These are phyloP conservation scores for Brachypodium distachyon DNA, from an alignment of 202 grass and related monocot species.

Conservation along the genomic window DNA sequence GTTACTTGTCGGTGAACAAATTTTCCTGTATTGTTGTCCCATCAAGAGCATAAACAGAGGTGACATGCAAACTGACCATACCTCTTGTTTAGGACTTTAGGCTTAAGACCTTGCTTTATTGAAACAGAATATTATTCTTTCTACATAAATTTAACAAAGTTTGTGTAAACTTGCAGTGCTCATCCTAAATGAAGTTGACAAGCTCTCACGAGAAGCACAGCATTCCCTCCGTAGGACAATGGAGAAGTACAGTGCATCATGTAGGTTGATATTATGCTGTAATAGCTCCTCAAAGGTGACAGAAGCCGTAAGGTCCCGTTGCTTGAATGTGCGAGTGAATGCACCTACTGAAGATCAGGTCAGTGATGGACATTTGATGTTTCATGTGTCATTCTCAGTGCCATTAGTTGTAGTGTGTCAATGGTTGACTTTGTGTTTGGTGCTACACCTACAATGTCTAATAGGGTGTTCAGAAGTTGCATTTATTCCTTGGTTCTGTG, in stretches of 20 bases:
- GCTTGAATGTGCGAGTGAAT: slow-evolving; percentile 85
- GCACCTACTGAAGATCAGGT: slow-evolving; percentile 89
- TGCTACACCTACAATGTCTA: not conserved
- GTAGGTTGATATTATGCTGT: slow-evolving; percentile 88
- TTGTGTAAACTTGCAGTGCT: slow-evolving; percentile 49
- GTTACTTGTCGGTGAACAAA: not conserved
- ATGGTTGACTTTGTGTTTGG: not conserved
- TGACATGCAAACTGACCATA: not conserved
- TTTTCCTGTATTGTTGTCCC: not conserved
- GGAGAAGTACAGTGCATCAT: slow-evolving; percentile 97
- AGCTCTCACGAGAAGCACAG: slow-evolving; percentile 94
- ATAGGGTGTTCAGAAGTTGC: not conserved
- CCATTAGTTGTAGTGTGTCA: not conserved
- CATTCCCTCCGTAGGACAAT: slow-evolving; percentile 97
- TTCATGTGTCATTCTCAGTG: not conserved
- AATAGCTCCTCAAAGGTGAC: slow-evolving; percentile 99
- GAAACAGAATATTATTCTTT: not conserved
- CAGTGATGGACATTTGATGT: slow-evolving; percentile 11
- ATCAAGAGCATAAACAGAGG: not conserved
- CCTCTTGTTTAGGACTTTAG: not conserved
- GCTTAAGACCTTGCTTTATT: not conserved
- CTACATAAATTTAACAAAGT: not conserved
- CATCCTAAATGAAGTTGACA: slow-evolving; percentile 96
- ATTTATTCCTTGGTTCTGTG: not conserved
- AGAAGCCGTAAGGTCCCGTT: slow-evolving; percentile 88